These are phyloP conservation scores for Antitrichia curtipendula DNA, from an alignment of 225 moss, liverwort and hornwort genomes.

Conservation along the genomic window DNA sequence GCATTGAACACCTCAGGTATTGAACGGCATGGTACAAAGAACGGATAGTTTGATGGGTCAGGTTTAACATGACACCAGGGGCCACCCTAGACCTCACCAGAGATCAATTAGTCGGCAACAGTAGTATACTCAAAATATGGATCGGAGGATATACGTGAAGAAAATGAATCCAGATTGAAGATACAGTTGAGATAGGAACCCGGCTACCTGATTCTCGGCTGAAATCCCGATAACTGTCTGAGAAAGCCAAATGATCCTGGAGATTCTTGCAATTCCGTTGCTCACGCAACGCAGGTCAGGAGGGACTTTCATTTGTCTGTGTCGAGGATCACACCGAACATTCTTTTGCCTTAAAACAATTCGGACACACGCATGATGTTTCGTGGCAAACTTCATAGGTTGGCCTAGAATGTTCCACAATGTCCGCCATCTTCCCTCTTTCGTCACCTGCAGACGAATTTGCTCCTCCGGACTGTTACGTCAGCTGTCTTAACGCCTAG, in stretches of 20 bases:
- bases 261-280: background rate
- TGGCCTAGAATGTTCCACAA: background rate
- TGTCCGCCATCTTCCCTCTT: background rate
- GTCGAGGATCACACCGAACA: background rate
- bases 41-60: too few species aligned
- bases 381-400: background rate
- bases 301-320: too few species aligned
- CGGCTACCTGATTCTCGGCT: too few species aligned
- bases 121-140: too few species aligned
- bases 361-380: background rate
- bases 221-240: too few species aligned
- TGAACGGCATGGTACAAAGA: background rate
- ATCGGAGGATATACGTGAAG: background rate
- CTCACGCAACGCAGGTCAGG: background rate
- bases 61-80: background rate
- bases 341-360: background rate
- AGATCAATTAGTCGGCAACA: background rate
- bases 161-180: background rate
- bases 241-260: background rate
- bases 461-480: background rate
- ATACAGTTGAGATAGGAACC: background rate
- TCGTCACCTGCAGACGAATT: background rate
- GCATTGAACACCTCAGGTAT: background rate
- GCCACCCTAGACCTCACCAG: background rate
- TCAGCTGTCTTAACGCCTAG: background rate